Evolutionary conservation across 2,329 filamentous ascomycete genomes (phyloP).

Genomic region (Neonectria punicea): DNA sequence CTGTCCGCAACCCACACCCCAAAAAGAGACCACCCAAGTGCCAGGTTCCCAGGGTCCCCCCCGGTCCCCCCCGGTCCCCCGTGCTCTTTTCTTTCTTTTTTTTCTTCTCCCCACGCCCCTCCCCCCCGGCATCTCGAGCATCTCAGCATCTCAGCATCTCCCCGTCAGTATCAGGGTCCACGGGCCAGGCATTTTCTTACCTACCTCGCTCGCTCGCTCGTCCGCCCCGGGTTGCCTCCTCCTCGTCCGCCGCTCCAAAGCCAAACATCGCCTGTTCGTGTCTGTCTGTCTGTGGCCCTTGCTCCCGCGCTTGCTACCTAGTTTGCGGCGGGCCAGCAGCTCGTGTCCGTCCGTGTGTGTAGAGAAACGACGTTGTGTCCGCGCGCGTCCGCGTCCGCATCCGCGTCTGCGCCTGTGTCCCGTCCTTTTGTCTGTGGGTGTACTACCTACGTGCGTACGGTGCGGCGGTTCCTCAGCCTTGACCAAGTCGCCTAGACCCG

Average conservation of each 20-base stretch:
- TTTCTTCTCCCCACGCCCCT: not conserved
- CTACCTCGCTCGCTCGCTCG: not conserved
- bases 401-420: not conserved
- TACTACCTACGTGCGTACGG: constrained; percentile 8
- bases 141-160: constrained; percentile 1
- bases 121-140: not conserved
- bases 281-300: not conserved
- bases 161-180: constrained; percentile 27
- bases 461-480: constrained; percentile 27
- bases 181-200: constrained; percentile 15
- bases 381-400: not conserved
- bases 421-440: not conserved
- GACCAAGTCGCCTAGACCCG: constrained; percentile 26
- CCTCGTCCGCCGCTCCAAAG: not conserved
- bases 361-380: not conserved
- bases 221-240: not conserved
- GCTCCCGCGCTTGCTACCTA: constrained; percentile 2
- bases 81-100: constrained; percentile 8
- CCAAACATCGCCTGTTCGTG: not conserved
- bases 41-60: constrained; percentile 16
- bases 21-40: constrained; percentile 23
- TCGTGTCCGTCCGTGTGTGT: not conserved
- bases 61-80: constrained; percentile 15
- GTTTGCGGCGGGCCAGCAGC: not conserved
- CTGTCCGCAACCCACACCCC: constrained; percentile 20